These are phyloP conservation scores for Lenwebbia sp. DNA, from an alignment of 345 rosid genomes.

Conservation along the genomic window DNA sequence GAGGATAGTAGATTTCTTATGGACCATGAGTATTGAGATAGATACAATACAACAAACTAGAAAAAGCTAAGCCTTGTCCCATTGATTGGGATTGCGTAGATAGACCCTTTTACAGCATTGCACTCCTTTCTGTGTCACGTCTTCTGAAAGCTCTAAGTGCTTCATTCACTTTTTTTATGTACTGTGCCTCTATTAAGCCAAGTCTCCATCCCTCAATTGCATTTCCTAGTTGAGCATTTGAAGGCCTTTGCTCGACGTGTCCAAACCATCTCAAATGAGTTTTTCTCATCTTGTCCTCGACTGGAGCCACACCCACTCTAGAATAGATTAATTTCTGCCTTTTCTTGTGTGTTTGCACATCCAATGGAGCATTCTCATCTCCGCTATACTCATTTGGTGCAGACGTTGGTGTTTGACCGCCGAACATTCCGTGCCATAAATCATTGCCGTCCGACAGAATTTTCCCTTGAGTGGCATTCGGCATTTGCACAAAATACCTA, in stretches of 20 bases:
- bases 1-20: background rate
- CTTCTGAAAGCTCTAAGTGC: background rate
- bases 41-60: background rate
- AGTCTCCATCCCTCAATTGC: background rate
- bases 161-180: background rate
- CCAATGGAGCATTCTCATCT: background rate
- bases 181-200: background rate
- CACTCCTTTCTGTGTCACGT: background rate
- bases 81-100: background rate
- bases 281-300: background rate
- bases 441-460: background rate
- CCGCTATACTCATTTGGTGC: background rate
- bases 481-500: background rate
- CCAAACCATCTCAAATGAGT: background rate
- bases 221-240: background rate
- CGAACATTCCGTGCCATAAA: background rate
- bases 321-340: background rate
- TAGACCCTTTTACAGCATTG: background rate
- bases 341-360: background rate
- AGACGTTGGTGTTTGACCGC: background rate
- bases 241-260: background rate
- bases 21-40: background rate
- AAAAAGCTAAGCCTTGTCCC: background rate
- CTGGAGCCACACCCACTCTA: background rate
- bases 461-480: background rate